Evolutionary conservation across 2,329 filamentous ascomycete genomes (phyloP).

Genomic region (Alternaria sp.): DNA sequence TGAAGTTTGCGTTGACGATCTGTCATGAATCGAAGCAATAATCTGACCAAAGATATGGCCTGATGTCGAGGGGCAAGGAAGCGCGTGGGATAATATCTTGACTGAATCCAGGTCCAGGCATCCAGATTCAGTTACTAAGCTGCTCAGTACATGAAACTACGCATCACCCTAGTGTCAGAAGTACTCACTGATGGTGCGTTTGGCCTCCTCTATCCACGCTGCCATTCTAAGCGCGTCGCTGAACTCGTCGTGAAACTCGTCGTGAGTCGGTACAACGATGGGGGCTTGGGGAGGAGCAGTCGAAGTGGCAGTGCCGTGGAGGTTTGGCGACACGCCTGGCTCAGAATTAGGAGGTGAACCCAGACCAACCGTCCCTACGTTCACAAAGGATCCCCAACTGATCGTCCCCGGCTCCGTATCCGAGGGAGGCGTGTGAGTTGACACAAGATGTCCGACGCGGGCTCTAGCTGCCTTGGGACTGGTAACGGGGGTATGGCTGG

Average conservation of each 20-base stretch:
- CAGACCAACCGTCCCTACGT: conserved; percentile 46
- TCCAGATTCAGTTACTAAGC: conserved; percentile 43
- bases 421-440: conserved; percentile 56
- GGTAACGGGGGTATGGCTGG: conserved; percentile 22
- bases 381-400: conserved; percentile 51
- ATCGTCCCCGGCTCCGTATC: conserved; percentile 55
- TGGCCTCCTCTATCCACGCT: conserved; percentile 42
- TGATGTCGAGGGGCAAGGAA: conserved; percentile 62
- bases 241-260: conserved; percentile 28
- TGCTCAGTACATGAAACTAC: conserved; percentile 14
- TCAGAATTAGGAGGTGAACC: conserved; percentile 53
- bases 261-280: conserved; percentile 36
- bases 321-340: conserved; percentile 42
- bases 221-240: conserved; percentile 37
- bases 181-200: conserved; percentile 46
- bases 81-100: conserved; percentile 67
- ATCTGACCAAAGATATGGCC: conserved; percentile 63
- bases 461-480: conserved; percentile 34
- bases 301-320: conserved; percentile 29
- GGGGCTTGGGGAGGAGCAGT: conserved; percentile 33
- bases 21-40: conserved; percentile 63
- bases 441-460: conserved; percentile 47
- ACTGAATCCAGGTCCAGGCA: conserved; percentile 53
- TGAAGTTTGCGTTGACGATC: conserved; percentile 60
- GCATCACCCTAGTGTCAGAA: background rate